Evolutionary conservation across 805 yeast species (phyloP).

Genomic region (Jamesozyma piceae): DNA sequence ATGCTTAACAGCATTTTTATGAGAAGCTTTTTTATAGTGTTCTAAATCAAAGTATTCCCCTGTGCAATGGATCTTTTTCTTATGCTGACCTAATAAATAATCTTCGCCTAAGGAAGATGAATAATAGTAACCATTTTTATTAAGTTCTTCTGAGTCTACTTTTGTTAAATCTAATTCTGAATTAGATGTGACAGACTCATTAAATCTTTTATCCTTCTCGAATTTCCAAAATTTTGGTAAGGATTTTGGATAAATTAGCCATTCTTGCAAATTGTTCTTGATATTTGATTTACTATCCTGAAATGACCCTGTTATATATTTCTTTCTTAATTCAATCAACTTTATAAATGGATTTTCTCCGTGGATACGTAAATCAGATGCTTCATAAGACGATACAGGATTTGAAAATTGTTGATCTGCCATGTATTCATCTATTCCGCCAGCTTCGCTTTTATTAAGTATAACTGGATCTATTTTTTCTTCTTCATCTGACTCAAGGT

Average conservation of each 20-base stretch:
- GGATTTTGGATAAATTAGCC: slow-evolving; percentile 85
- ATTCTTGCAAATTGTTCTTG: slow-evolving; percentile 46
- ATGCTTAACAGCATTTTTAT: not conserved
- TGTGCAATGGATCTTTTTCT: slow-evolving; percentile 14
- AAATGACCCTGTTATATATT: slow-evolving; percentile 51
- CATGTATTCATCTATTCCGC: slow-evolving; percentile 10
- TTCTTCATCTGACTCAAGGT: slow-evolving; percentile 17
- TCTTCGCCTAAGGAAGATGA: slow-evolving; percentile 16
- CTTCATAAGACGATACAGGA: not conserved
- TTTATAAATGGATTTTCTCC: slow-evolving; percentile 12
- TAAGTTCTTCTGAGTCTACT: slow-evolving; percentile 2
- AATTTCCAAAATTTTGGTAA: slow-evolving; percentile 36
- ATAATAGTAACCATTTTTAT: slow-evolving; percentile 5
- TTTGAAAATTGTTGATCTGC: slow-evolving; percentile 5
- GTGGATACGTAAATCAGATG: slow-evolving; percentile 1
- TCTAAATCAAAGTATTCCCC: slow-evolving; percentile 31
- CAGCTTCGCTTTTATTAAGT: not conserved
- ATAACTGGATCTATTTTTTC: slow-evolving; percentile 5
- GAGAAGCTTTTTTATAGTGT: slow-evolving; percentile 18
- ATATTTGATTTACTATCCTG: slow-evolving; percentile 70
- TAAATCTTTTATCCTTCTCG: slow-evolving; percentile 25
- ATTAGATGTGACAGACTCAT: slow-evolving; percentile 8
- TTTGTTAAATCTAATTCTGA: slow-evolving; percentile 8
- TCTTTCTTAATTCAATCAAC: slow-evolving; percentile 46
- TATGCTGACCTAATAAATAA: slow-evolving; percentile 1